Base-by-base conservation (phyloP, 306 rosid species). In the Neltuma alba region DNA sequence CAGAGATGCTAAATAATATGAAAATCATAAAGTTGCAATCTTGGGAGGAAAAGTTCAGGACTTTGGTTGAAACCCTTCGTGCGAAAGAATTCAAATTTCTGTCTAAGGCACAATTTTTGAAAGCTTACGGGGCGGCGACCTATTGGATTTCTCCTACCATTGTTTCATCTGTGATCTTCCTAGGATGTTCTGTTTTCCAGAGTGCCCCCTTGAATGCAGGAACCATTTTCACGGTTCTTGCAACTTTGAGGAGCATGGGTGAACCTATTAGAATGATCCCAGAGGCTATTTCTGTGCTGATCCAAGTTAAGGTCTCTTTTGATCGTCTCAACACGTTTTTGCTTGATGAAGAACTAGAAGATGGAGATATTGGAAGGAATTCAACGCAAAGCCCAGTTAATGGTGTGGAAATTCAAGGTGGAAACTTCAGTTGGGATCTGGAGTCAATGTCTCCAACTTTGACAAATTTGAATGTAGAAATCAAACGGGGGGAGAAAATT, bases 231-330 rank as follows among this genome's bases (percentile, higher is more conserved):
- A 89, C 97, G 4, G 89, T 94, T 67, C 81, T 94, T 37, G 85
- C 96, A 28, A 84, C 89, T 1, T 42, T 94, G 62, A 89, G 96
- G 82, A 76, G 28, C 76, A 55, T 94, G 92, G 58, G 60, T n/a
- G 98, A 92, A 70, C 98, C 97, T 38, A 92, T 88, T 28, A 78
- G 85, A 77, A 83, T 88, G 90, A 88, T 94, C n/a, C 98, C 97
- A 0, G 91, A 90, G 83, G 91, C 90, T 69, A 86, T 94, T 54
- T 90, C 97, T 21, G 31, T 68, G 47, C 30, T 94, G 74, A 92
- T 92, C 75, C 98, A 94, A 79, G 89, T 92, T 60, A 85, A 84
- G 79, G 98, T 94, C 44, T 89, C 97, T 31, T 87, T 89, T 54
- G 92, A 94, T 50, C 76, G 96, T 34, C 91, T 92, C 28, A 87